phyloP scores from a whole-genome alignment of 2,329 filamentous ascomycete species.

The Xylaria multiplex region DNA sequence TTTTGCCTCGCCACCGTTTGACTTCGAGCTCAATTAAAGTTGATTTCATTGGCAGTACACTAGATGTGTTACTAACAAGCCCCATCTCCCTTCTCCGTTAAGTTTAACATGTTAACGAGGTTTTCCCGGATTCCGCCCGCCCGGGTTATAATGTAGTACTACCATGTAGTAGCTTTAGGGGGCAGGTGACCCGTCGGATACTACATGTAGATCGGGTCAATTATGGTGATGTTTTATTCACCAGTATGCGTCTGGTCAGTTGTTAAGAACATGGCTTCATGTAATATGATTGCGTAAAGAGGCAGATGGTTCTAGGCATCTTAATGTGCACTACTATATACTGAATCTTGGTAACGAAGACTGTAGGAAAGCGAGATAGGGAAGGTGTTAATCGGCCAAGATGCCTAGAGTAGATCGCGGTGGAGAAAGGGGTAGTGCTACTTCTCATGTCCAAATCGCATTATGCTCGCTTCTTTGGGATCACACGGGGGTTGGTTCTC shows the following conservation, averaged over 20 bases:
- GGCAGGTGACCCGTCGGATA: not conserved
- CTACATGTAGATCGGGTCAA: not conserved
- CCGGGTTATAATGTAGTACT: not conserved
- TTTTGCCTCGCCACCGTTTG: not conserved
- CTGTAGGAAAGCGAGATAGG: not conserved
- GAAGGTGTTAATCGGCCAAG: conserved; percentile 5
- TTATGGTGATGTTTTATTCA: not conserved
- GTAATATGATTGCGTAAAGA: not conserved
- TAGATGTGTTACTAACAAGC: not conserved
- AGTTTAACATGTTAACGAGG: not conserved
- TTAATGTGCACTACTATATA: not conserved
- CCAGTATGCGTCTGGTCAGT: not conserved
- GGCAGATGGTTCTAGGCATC: not conserved
- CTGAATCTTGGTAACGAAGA: no score
- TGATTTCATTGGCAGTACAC: not conserved
- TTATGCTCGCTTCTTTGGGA: not conserved
- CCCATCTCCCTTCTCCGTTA: not conserved
- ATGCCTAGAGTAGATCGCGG: not conserved
- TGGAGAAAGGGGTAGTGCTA: not conserved
- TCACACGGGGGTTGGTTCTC: not conserved
- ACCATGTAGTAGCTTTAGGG: not conserved
- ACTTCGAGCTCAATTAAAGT: not conserved
- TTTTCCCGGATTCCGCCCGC: no score
- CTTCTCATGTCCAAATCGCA: not conserved
- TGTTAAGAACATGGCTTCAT: not conserved